Evolutionary conservation across 345 rosid species (phyloP), one percentile per base, ranked within the genome.

Genomic region (Limnanthes douglasii): DNA sequence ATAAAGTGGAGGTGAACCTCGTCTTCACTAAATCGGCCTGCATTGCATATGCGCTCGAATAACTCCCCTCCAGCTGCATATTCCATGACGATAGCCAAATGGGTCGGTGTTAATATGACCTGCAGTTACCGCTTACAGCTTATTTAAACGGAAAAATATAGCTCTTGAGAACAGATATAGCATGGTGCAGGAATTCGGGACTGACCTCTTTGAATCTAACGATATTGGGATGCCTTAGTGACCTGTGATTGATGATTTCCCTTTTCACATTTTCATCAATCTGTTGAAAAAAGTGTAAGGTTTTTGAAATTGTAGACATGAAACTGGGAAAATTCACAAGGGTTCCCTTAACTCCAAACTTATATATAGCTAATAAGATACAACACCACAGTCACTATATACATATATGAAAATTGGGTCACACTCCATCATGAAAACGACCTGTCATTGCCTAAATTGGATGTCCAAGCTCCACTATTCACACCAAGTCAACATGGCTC

Each of bases 241-340:
- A 73, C 52, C 86, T 69, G 56, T 83, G 95, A 38, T 79, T 88
- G 43, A 79, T 88, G 50, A 88, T 88, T 61, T 88, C 95, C 56
- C 98, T 72, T 64, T 64, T 85, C 10, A 88, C 98, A 68, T 88
- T 72, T 62, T 74, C 98, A 59, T 88, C 98, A 56, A 88, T 88
- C 98, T 83, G 75, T 42, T 43, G 48, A 63, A 36, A 26, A 21
- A 30, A 47, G n/a, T n/a, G n/a, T n/a, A n/a, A n/a, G n/a, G n/a
- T n/a, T n/a, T n/a, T n/a, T n/a, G n/a, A n/a, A n/a, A n/a, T n/a
- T n/a, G n/a, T n/a, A n/a, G n/a, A n/a, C n/a, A n/a, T n/a, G n/a
- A n/a, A n/a, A n/a, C n/a, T n/a, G n/a, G n/a, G n/a, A n/a, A n/a
- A n/a, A n/a, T n/a, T n/a, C n/a, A n/a, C n/a, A n/a, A n/a, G n/a